These are phyloP conservation scores for Ophiostoma sp. DNA, from an alignment of 2,329 filamentous ascomycete species.

Conservation along the genomic window DNA sequence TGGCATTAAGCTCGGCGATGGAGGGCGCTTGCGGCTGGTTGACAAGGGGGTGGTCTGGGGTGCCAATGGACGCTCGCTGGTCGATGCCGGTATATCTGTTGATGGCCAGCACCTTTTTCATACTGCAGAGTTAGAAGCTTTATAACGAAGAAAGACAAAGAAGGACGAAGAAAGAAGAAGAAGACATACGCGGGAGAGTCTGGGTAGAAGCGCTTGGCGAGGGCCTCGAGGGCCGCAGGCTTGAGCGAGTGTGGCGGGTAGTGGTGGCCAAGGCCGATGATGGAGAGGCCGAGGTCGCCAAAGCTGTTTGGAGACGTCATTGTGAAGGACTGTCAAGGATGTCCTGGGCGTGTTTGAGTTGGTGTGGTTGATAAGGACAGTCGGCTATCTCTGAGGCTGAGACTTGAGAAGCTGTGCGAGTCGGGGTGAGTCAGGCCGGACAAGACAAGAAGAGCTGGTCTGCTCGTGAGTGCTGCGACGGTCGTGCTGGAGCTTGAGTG, in stretches of 20 bases:
- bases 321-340: background rate
- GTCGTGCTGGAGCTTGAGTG: background rate
- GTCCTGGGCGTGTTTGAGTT: background rate
- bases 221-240: constrained; percentile 46
- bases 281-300: constrained; percentile 53
- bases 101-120: constrained; percentile 58
- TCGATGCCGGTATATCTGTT: constrained; percentile 63
- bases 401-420: background rate
- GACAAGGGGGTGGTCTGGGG: constrained; percentile 55
- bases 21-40: constrained; percentile 51
- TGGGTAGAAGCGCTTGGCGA: constrained; percentile 55
- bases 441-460: background rate
- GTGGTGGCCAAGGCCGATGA: constrained; percentile 54
- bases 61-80: constrained; percentile 56
- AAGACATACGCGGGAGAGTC: constrained; percentile 51
- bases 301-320: constrained; percentile 43
- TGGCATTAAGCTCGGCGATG: constrained; percentile 50
- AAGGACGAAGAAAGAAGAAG: background rate
- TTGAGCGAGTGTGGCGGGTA: constrained; percentile 55
- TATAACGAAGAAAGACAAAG: background rate
- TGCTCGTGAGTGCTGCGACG: background rate
- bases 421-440: background rate
- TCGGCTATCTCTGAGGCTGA: background rate
- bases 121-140: constrained; percentile 37
- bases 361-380: background rate